Conservation (phyloP, 1,139 yeast genomes). For the Zygosaccharomyces sapae region DNA sequence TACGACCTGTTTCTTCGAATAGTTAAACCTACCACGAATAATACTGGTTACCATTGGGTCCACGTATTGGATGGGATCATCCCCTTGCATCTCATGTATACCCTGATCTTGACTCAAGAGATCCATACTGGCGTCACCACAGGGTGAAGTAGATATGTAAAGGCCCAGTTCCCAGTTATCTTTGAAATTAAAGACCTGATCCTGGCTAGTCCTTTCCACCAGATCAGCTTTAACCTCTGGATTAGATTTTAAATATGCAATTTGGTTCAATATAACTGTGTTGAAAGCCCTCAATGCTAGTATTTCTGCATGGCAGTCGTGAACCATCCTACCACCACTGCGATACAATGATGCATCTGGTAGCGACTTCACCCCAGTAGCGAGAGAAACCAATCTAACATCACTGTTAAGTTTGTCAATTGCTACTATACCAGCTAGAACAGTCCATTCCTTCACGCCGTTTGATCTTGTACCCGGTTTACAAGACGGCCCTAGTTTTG, state of each 20-base stretch:
- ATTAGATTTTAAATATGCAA: slow-evolving; percentile 23
- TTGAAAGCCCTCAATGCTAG: slow-evolving; percentile 69
- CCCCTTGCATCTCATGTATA: slow-evolving; percentile 30
- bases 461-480: slow-evolving; percentile 60
- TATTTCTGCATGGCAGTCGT: slow-evolving; percentile 89
- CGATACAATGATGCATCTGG: slow-evolving; percentile 48
- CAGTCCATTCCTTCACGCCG: slow-evolving; percentile 77
- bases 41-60: slow-evolving; percentile 29
- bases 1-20: slow-evolving; percentile 55
- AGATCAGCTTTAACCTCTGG: slow-evolving; percentile 39
- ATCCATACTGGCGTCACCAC: slow-evolving; percentile 85
- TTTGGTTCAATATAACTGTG: slow-evolving; percentile 24
- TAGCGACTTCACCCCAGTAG: slow-evolving; percentile 80
- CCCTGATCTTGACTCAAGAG: slow-evolving; percentile 30
- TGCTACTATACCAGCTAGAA: slow-evolving; percentile 69
- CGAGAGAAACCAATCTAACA: slow-evolving; percentile 45
- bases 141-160: slow-evolving; percentile 78
- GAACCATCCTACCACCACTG: slow-evolving; percentile 60
- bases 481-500: slow-evolving; percentile 41
- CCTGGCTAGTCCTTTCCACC: slow-evolving; percentile 11
- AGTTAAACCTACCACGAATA: slow-evolving; percentile 65
- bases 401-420: slow-evolving; percentile 26
- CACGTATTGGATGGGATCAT: slow-evolving; percentile 33
- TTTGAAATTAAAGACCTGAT: slow-evolving; percentile 36
- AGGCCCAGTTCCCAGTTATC: slow-evolving; percentile 47